Percentiles rank a stretch among this genome's conserved stretches.
Evolutionary conservation across 768 basidiomycete genomes (phyloP).

Genomic region (Mycena rosella): DNA sequence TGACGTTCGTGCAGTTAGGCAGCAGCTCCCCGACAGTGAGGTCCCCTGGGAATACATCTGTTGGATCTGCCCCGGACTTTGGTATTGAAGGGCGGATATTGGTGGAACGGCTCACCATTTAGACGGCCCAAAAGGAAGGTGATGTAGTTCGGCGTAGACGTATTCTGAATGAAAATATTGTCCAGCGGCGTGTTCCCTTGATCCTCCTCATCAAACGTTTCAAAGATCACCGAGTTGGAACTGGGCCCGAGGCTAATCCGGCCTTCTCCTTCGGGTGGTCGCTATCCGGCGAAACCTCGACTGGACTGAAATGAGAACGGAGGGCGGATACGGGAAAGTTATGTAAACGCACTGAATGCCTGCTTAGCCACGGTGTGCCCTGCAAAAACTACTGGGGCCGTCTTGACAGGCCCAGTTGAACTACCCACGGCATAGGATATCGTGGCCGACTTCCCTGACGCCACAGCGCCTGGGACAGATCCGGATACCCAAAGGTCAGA

Average conservation of each 20-base stretch:
- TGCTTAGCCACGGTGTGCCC: constrained; percentile 71
- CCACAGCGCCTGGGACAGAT: constrained; percentile 61
- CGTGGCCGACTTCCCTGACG: constrained; percentile 67
- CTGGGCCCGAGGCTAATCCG: constrained; percentile 87
- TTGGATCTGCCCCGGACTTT: constrained; percentile 57
- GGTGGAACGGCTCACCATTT: constrained; percentile 43
- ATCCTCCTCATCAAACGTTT: constrained; percentile 59
- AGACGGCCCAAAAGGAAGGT: constrained; percentile 74
- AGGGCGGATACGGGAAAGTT: background rate
- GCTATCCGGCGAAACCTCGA: constrained; percentile 70
- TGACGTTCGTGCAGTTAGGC: constrained; percentile 71
- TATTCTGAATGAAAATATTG: constrained; percentile 73
- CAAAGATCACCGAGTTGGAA: constrained; percentile 71
- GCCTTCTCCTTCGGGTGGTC: constrained; percentile 74
- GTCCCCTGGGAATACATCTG: constrained; percentile 67
- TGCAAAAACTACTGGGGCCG: constrained; percentile 66
- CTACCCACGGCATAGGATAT: constrained; percentile 78
- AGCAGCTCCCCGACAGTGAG: constrained; percentile 79
- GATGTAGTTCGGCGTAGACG: constrained; percentile 71
- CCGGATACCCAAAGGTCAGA: constrained; percentile 84
- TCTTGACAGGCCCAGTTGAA: constrained; percentile 71
- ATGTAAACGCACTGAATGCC: constrained; percentile 68
- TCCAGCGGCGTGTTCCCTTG: constrained; percentile 72
- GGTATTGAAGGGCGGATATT: too few species aligned
- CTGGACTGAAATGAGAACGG: constrained; percentile 6